Conservation (phyloP, 2,329 filamentous ascomycete genomes). For the Exophiala viscosa region DNA sequence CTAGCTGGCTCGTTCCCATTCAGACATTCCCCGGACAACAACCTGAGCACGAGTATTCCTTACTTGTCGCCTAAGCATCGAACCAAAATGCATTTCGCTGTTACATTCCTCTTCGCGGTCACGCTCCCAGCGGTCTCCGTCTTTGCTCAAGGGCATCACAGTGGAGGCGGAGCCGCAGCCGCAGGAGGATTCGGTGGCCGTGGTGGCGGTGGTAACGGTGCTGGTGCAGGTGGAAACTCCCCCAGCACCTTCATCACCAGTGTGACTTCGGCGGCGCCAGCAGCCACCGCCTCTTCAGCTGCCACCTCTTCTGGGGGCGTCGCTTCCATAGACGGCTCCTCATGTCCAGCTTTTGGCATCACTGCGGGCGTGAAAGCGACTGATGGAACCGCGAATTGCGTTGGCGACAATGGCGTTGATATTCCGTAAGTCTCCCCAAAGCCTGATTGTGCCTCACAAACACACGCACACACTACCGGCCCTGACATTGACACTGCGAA, state of each 20-base stretch:
- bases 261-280: constrained; percentile 2
- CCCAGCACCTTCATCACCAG: constrained; percentile 18
- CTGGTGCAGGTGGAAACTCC: constrained; percentile 7
- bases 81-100: constrained; percentile 4
- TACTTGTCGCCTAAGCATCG: too few species aligned
- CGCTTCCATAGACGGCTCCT: constrained; percentile 10
- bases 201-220: constrained; percentile 1
- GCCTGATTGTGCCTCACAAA: not conserved
- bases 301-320: not conserved
- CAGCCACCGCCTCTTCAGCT: constrained; percentile 4
- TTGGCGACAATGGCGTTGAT: constrained; percentile 11
- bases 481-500: constrained; percentile 1
- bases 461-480: not conserved
- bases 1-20: not conserved
- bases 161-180: not conserved
- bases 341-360: constrained; percentile 23
- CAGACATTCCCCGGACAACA: not conserved
- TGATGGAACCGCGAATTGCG: constrained; percentile 25
- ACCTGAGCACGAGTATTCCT: not conserved
- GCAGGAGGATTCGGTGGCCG: constrained; percentile 2
- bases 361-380: constrained; percentile 17
- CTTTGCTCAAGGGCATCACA: constrained; percentile 12
- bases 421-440: constrained; percentile 17
- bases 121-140: constrained; percentile 10
- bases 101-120: constrained; percentile 5